Evolutionary conservation across 2,329 filamentous ascomycete species (phyloP), one percentile per base, ranked within the genome.

Genomic region (Penicillium aurantiogriseum): DNA sequence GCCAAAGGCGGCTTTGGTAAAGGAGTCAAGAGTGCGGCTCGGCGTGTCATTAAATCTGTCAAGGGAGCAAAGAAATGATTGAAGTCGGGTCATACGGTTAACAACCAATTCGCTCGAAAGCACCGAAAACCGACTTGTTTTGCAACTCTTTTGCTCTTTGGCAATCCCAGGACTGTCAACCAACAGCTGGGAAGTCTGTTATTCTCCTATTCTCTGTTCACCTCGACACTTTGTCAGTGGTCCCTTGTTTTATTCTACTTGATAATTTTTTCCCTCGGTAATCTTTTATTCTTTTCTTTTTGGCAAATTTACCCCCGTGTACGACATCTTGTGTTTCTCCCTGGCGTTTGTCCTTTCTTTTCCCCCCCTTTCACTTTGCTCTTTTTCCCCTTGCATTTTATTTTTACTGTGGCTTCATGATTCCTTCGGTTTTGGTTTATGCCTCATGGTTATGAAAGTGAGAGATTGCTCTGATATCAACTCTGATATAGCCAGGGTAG

Each of bases 1-100:
- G 27, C 50, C 17, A 60, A 59, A 33, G 57, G 54, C n/a, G 45
- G 57, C 15, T 46, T 66, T 25, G 48, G 51, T 35, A 56, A 56
- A 38, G 60, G 54, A 13, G 48, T 68, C 35, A 64, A 62, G 25
- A 59, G 33, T 17, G 62, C 49, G 4, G 62, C 61, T 35, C 57
- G 50, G 23, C 61, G 43, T 10, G 57, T 67, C 25, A 54, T 63
- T 11, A 64, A 59, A 11, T 58, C 54, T 38, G 59, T 66, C n/a
- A 63, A 56, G 46, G 61, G 61, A 39, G 40, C 39, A 45, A 61
- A 59, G 42, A 55, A 46, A 35, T 61, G 38, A 51, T 53, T 35
- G 8, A 29, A 10, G 9, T 25, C 9, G 23, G 11, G 23, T 38
- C 46, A 17, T 15, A n/a, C n/a, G 15, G 11, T 21, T 25, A 21